A percentile compares a stretch with the other conserved stretches of the same genome.
These are phyloP conservation scores for Botrytis hyacinthi DNA, from an alignment of 2,329 filamentous ascomycete species.

Conservation along the genomic window DNA sequence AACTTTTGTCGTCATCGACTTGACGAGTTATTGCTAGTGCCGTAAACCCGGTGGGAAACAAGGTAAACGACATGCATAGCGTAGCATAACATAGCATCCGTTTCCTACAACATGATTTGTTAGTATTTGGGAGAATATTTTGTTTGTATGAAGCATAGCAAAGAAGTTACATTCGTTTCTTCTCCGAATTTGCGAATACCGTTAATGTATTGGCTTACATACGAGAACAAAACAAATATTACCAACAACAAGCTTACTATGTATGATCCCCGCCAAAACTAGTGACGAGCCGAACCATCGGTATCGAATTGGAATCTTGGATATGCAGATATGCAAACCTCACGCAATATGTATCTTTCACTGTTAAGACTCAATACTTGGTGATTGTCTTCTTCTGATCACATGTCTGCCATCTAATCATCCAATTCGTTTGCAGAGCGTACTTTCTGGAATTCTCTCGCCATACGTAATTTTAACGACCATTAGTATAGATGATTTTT, in stretches of 20 bases:
- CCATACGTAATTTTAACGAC: rapidly evolving
- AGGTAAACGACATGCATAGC: background rate
- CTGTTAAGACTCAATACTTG: background rate
- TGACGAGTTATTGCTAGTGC: background rate
- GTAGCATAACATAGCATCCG: background rate
- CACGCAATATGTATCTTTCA: background rate
- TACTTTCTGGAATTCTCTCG: background rate
- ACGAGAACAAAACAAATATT: background rate
- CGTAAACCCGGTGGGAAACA: background rate
- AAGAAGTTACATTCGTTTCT: background rate
- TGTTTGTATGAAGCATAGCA: background rate
- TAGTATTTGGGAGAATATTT: background rate
- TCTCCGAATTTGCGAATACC: background rate
- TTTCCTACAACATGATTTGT: background rate
- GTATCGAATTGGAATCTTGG: background rate
- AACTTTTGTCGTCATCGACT: background rate
- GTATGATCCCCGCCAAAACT: background rate
- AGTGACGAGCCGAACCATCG: background rate
- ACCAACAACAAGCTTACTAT: background rate
- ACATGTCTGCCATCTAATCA: background rate
- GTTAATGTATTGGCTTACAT: background rate
- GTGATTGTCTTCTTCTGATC: background rate
- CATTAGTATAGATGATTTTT: background rate
- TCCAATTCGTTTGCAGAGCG: too few species aligned
- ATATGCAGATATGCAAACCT: background rate